Conservation (phyloP, 2,329 filamentous ascomycete genomes). For the Epichloe scottii region DNA sequence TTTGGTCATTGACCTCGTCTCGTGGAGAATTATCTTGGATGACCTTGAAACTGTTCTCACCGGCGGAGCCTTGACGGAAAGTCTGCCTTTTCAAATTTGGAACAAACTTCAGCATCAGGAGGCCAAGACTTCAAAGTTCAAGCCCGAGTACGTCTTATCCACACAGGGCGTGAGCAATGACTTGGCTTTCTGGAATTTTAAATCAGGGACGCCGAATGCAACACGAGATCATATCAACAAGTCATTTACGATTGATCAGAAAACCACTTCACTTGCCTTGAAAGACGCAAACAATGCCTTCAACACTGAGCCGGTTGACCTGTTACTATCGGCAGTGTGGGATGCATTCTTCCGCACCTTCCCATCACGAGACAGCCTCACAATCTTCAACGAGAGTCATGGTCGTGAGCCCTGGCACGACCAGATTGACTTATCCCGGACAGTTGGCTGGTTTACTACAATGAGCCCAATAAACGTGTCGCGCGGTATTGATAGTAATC, state of each 20-base stretch:
- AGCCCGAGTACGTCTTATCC: background rate
- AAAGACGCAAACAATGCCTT: constrained; percentile 9
- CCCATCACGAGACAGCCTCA: constrained; percentile 14
- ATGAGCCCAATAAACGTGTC: constrained; percentile 15
- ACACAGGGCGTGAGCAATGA: background rate
- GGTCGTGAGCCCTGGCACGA: constrained; percentile 20
- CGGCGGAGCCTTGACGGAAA: background rate
- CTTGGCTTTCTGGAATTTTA: constrained; percentile 2
- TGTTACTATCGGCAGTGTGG: constrained; percentile 19
- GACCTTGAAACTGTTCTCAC: constrained; percentile 29
- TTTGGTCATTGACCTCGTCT: constrained; percentile 30
- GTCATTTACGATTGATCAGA: background rate
- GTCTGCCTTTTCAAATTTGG: constrained; percentile 17
- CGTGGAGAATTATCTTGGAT: constrained; percentile 30
- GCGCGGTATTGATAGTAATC: background rate
- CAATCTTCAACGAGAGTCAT: constrained; percentile 12
- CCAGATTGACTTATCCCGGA: constrained; percentile 19
- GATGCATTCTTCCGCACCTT: constrained; percentile 19
- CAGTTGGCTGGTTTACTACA: constrained; percentile 27
- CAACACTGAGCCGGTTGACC: constrained; percentile 17
- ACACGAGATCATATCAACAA: constrained; percentile 2
- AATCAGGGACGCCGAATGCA: background rate
- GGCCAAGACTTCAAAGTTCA: constrained; percentile 1
- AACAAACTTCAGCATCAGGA: constrained; percentile 21
- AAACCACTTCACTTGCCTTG: constrained; percentile 4